Conservation (phyloP, 805 yeast species). For the Candida wancherniae region DNA sequence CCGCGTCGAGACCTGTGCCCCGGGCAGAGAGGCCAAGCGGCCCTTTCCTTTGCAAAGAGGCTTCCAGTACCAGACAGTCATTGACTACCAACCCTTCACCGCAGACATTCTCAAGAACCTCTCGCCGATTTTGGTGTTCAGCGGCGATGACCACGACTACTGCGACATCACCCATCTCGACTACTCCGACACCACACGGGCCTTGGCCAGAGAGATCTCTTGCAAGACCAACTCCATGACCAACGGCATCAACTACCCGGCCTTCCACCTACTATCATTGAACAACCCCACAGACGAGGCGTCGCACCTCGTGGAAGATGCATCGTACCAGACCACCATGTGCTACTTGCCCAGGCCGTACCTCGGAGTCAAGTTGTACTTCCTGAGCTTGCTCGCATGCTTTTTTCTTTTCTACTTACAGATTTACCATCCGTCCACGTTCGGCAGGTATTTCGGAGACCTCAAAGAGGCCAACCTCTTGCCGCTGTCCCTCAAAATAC, state of each 20-base stretch:
- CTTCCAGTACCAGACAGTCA: constrained; percentile 84
- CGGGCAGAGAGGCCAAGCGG: constrained; percentile 61
- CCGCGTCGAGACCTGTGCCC: constrained; percentile 64
- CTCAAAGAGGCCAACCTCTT: no score
- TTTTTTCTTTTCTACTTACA: constrained; percentile 12
- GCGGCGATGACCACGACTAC: constrained; percentile 97
- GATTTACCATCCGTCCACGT: no score
- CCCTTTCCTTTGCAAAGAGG: constrained; percentile 71
- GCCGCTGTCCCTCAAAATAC: no score
- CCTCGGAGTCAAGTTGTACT: constrained; percentile 18
- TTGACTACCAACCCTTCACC: constrained; percentile 52
- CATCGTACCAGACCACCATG: constrained; percentile 35
- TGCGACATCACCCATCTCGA: constrained; percentile 66
- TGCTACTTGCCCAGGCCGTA: constrained; percentile 58
- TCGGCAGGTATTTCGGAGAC: no score
- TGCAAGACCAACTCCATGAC: constrained; percentile 91
- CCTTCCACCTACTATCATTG: constrained; percentile 75
- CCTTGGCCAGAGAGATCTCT: constrained; percentile 65
- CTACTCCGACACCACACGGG: constrained; percentile 18
- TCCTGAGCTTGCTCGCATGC: constrained; percentile 6
- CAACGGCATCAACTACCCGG: constrained; percentile 83
- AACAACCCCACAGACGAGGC: constrained; percentile 37
- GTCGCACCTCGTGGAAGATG: neutral
- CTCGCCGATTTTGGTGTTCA: constrained; percentile 65
- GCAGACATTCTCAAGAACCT: constrained; percentile 53